Evolutionary conservation across 169 alveolate species (phyloP), one percentile per base, ranked within the genome.

Genomic region (Theileria luwenshuni): DNA sequence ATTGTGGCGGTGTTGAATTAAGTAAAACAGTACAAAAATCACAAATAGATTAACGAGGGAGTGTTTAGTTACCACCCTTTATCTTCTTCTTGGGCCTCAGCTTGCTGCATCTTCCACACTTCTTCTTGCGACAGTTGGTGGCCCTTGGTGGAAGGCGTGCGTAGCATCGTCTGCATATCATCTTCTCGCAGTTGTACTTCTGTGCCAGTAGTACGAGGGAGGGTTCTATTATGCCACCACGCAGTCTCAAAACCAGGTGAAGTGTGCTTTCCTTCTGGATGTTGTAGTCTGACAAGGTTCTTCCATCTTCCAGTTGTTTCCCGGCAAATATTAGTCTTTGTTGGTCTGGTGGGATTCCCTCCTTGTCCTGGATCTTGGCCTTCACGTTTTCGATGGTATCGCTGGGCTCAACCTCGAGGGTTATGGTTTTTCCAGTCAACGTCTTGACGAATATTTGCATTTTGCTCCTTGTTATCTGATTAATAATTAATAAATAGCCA

Each of bases 171-270:
- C 99, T 94, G 92, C 97, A 94, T n/a, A 87, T 90, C 96, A 93
- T 94, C 92, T 97, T 98, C 85, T 98, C 99, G 85, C 99, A 96
- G 90, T 97, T 97, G 97, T 96, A 98, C 92, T 95, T 96, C 89
- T 97, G 97, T 42, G 99, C 99, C 77, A 98, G 92, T 83, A 96
- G 97, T 35, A 97, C 98, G 71, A 97, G 91, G 43, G 99, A 94
- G 49, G 99, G 99, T 91, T 97, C 99, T 86, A 98, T 97, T 67
- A 94, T 97, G 60, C 99, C 99, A 76, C 99, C 99, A 86, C 99
- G 94, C 58, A 98, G 94, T 83, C 99, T 94, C 76, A 97, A 93
- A 63, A 98, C 99, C 89, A 97, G 88, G 85, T 97, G 99, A 43
- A 97, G 94, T n/a, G 99, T 96, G 42, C 98, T 94, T 86, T 96